phyloP scores from a whole-genome alignment of 352 stramenopile genomes.

The Globisporangium megalacanthum region DNA sequence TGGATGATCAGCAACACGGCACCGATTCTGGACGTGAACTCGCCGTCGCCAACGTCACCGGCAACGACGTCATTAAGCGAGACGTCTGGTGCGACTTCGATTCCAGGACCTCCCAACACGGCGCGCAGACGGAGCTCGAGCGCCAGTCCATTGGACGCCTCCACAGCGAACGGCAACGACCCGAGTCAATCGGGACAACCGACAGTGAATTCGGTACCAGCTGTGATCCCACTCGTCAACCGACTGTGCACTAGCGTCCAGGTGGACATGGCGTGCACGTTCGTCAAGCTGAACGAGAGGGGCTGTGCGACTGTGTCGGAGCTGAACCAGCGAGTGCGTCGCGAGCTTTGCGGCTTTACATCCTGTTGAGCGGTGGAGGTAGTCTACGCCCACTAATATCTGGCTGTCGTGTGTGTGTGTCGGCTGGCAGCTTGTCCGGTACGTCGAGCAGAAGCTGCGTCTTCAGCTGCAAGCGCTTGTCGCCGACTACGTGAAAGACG shows the following conservation, averaged over 20 bases:
- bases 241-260: slow-evolving; percentile 62
- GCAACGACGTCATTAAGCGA: not conserved
- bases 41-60: not conserved
- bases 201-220: slow-evolving; percentile 5
- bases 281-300: slow-evolving; percentile 76
- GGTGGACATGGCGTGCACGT: slow-evolving; percentile 60
- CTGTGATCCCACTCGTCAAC: slow-evolving; percentile 31
- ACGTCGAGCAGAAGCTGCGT: slow-evolving; percentile 56
- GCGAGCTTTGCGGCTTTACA: not conserved
- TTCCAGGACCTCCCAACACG: not conserved
- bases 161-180: not conserved
- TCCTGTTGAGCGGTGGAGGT: not conserved
- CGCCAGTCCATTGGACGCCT: not conserved
- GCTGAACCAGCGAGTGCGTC: slow-evolving; percentile 58
- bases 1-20: slow-evolving; percentile 82
- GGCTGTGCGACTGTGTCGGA: slow-evolving; percentile 59
- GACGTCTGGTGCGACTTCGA: not conserved
- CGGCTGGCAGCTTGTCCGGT: slow-evolving; percentile 51
- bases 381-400: not conserved
- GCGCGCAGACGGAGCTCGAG: not conserved
- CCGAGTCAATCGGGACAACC: slow-evolving; percentile 5
- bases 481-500: slow-evolving; percentile 69
- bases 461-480: slow-evolving; percentile 63
- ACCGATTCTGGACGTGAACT: slow-evolving; percentile 26
- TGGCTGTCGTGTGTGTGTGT: not conserved